Base-by-base conservation (phyloP, 1,284 basidiomycete genomes). In the Cutaneotrichosporon cyanovorans region DNA sequence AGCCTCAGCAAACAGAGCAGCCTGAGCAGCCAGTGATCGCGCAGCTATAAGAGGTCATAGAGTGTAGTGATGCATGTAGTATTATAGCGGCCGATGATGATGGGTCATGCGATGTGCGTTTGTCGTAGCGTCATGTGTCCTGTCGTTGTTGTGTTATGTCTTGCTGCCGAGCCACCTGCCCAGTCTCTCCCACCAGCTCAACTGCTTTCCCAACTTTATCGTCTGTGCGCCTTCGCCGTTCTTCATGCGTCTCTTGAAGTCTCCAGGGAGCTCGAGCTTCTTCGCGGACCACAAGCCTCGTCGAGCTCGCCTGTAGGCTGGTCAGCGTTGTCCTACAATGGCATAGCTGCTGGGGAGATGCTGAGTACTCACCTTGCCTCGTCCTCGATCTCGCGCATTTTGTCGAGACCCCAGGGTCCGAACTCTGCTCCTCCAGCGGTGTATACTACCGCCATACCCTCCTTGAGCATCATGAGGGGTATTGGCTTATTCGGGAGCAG, bases 351-450 rank as follows among this genome's bases (percentile, higher is more conserved):
- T 28, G 12, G 12, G 12, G 25, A 28, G 25, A 28, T 14, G 19
- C 31, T 31, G 30, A 9, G 3, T 21, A 72, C 78, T 53, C 50
- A 88, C 87, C 77, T 82, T 1, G 88, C 85, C 56, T 80, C 75
- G 4, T 65, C 72, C 65, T 87, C 80, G 4, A 79, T 60, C 20
- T 65, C 65, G 47, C 83, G 62, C 67, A 82, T 84, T 41, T 74
- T 74, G 3, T 82, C 81, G 47, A 83, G 76, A 0, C 82, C 81
- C 68, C 75, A 76, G 9, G 74, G 68, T 2, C 85, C 88, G 55
- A 90, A 87, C 57, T 84, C 84, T 6, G 85, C 87, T 2, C 84
- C 85, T 11, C 77, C 74, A 62, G 84, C 82, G 46, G 79, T 77
- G 60, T 92, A 93, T 0, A 81, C 81, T 0, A 78, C 78, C 0